Evolutionary conservation across 192 early-diverging fungal genomes (phyloP), one percentile per base, ranked within the genome.

Genomic region (Backusella luteola): DNA sequence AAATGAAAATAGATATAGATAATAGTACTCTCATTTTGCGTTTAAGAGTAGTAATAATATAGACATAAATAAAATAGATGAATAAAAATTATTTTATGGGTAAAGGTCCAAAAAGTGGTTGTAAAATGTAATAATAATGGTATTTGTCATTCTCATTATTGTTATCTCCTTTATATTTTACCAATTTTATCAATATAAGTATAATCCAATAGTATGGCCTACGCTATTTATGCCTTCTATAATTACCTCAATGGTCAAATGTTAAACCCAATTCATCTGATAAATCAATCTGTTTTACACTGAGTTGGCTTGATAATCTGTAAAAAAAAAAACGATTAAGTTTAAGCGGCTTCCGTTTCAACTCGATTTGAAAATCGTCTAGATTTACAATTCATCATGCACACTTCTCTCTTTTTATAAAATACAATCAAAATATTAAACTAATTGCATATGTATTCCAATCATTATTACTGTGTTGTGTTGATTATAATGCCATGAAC

Each of bases 231-330:
- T 26, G 21, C 53, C 21, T 59, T 59, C 4, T 59, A 59, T 59
- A 23, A 49, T n/a, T 6, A 49, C 46, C 19, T 21, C n/a, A 4
- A 7, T 59, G 21, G 11, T 74, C 67, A 79, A 11, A 78, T 85
- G 84, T 80, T 79, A 14, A 87, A 89, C 92, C 92, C 96, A 2
- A 93, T 94, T 75, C 96, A 85, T 71, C 94, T 88, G 79, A 93
- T 71, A 6, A 97, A 92, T 86, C 97, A 96, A 78, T 98, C 96
- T 19, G 92, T 95, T 83, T 99, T 98, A 42, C 95, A 80, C 53
- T 86, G 89, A 12, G 97, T 96, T 21, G 92, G 85, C 80, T 93
- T 94, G 73, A 98, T 93, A 71, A 97, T 96, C 0, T 97, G 96
- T 69, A 53, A 53, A 53, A 98, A 71, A 91, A 32, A 32, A 32